Percentiles rank a stretch among this genome's conserved stretches.
phyloP scores from a whole-genome alignment of 2,329 filamentous ascomycete species.

The Zymoseptoria pseudotritici region DNA sequence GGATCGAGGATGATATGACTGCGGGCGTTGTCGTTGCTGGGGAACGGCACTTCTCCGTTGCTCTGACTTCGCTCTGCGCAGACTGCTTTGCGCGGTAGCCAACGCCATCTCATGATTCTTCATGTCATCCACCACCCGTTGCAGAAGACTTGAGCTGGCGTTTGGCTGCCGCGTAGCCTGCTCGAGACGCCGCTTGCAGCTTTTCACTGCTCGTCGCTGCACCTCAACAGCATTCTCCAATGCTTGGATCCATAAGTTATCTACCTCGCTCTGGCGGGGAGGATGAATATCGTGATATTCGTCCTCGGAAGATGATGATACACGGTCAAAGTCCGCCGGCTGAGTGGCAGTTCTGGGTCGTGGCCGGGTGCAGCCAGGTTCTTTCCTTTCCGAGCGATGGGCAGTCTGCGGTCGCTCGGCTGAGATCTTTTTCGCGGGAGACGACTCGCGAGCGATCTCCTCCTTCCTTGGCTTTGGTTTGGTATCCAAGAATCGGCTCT shows the following conservation, averaged over 20 bases:
- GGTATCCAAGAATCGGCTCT: conserved; percentile 16
- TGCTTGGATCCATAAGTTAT: conserved; percentile 12
- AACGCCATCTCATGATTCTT: conserved; percentile 17
- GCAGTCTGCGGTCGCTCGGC: conserved; percentile 9
- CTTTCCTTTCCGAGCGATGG: conserved; percentile 5
- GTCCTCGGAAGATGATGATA: conserved; percentile 11
- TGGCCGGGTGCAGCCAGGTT: conserved; percentile 3
- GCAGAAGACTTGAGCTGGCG: conserved; percentile 17
- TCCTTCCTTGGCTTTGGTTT: conserved; percentile 5
- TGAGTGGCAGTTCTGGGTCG: not conserved
- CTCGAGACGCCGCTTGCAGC: conserved; percentile 20
- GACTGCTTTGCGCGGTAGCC: conserved; percentile 9
- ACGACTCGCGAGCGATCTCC: conserved; percentile 12
- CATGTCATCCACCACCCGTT: conserved; percentile 21
- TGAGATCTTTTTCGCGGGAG: conserved; percentile 6
- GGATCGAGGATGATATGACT: conserved; percentile 5
- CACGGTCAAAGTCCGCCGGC: not conserved
- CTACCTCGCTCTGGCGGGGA: conserved; percentile 5
- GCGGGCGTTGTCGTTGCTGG: conserved; percentile 2
- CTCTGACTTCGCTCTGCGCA: conserved; percentile 9
- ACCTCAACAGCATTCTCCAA: conserved; percentile 20
- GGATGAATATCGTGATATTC: conserved; percentile 15
- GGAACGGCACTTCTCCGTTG: conserved; percentile 5
- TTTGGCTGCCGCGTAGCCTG: conserved; percentile 19
- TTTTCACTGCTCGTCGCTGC: conserved; percentile 12